Conservation (phyloP, 2,329 filamentous ascomycete species). For the Kalmusia sp. region DNA sequence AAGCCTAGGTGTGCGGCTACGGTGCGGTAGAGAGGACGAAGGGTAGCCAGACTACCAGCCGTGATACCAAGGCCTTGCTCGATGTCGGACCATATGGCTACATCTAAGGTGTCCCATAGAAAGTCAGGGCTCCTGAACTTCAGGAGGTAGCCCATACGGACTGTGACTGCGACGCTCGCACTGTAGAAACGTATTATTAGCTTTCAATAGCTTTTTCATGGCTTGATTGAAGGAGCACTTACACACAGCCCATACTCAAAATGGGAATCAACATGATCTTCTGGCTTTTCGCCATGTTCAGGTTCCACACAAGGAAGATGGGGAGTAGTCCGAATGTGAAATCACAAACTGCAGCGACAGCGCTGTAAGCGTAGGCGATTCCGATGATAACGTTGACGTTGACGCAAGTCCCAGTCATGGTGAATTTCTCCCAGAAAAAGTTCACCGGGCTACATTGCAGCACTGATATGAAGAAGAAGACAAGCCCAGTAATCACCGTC, state of each 20-base stretch:
- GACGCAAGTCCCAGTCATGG: slow-evolving; percentile 52
- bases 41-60: slow-evolving; percentile 44
- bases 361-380: slow-evolving; percentile 56
- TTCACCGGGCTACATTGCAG: slow-evolving; percentile 59
- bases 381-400: slow-evolving; percentile 49
- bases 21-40: slow-evolving; percentile 43
- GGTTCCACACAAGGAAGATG: slow-evolving; percentile 58
- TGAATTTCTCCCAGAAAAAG: slow-evolving; percentile 57
- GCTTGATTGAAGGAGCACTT: slow-evolving; percentile 21
- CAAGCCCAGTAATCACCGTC: slow-evolving; percentile 45
- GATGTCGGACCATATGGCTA: slow-evolving; percentile 47
- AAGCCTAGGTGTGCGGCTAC: slow-evolving; percentile 30
- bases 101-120: slow-evolving; percentile 44
- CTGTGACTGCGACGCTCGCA: slow-evolving; percentile 44
- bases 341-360: slow-evolving; percentile 55
- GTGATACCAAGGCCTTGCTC: slow-evolving; percentile 48
- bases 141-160: slow-evolving; percentile 44
- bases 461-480: slow-evolving; percentile 56
- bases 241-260: slow-evolving; percentile 60
- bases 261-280: slow-evolving; percentile 57
- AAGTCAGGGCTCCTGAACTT: slow-evolving; percentile 45
- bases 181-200: slow-evolving; percentile 14
- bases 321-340: slow-evolving; percentile 60
- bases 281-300: slow-evolving; percentile 57
- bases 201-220: neutral